phyloP scores from a whole-genome alignment of 768 basidiomycete species.

The Pulveroboletus sp. region DNA sequence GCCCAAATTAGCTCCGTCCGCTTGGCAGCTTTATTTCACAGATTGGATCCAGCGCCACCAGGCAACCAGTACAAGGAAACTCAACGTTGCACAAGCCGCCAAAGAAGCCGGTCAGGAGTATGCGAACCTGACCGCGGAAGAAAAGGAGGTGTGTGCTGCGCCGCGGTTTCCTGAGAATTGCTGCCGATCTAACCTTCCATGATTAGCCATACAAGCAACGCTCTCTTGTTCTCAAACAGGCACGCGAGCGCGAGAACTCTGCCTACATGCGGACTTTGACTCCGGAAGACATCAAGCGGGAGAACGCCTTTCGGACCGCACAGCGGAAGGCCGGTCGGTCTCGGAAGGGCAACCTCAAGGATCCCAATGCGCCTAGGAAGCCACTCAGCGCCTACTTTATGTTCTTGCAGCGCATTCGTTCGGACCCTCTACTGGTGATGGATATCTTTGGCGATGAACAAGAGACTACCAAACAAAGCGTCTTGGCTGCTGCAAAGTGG shows the following conservation, averaged over 20 bases:
- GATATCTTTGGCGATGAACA: conserved; percentile 87
- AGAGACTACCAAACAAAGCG: conserved; percentile 93
- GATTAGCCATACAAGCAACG: conserved; percentile 78
- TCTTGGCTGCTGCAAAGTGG: conserved; percentile 90
- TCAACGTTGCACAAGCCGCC: conserved; percentile 93
- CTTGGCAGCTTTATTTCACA: conserved; percentile 96
- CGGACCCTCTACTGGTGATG: conserved; percentile 65
- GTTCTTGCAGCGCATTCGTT: conserved; percentile 88
- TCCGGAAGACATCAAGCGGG: conserved; percentile 90
- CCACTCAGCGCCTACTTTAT: conserved; percentile 93
- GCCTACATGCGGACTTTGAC: conserved; percentile 86
- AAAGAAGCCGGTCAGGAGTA: conserved; percentile 94
- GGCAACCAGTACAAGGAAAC: conserved; percentile 71
- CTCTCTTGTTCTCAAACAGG: conserved; percentile 80
- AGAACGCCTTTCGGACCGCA: conserved; percentile 86
- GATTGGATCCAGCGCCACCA: conserved; percentile 91
- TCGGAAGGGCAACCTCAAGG: conserved; percentile 90
- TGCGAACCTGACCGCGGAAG: conserved; percentile 65
- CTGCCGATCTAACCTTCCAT: conserved; percentile 17
- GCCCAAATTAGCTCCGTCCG: conserved; percentile 88
- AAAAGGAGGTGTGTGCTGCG: conserved; percentile 68
- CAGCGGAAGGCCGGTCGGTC: conserved; percentile 93
- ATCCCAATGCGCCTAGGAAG: conserved; percentile 95
- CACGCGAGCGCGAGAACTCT: conserved; percentile 73
- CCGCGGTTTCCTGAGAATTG: conserved; percentile 23